Percentiles rank a stretch among this genome's conserved stretches.
phyloP scores from a whole-genome alignment of 352 stramenopile genomes.

The Blastocystis sp. region DNA sequence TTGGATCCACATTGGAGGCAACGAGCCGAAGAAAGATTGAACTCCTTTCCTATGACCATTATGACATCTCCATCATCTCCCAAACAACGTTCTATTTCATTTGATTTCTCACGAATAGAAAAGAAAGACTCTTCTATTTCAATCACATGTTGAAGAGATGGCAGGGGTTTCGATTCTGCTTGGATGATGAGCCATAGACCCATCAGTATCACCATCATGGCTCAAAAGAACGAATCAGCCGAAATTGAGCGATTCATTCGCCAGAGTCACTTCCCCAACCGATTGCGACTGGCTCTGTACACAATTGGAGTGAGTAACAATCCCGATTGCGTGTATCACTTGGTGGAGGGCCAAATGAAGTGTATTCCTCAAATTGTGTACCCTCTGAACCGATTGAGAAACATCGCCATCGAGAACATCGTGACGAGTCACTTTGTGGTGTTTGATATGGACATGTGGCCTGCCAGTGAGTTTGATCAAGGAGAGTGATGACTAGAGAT shows the following conservation, averaged over 20 bases:
- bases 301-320: background rate
- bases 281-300: slow-evolving; percentile 16
- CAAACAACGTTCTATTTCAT: slow-evolving; percentile 21
- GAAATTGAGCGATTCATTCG: background rate
- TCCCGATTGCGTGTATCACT: slow-evolving; percentile 33
- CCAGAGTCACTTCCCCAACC: background rate
- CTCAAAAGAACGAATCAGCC: background rate
- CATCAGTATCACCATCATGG: slow-evolving; percentile 17
- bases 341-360: background rate
- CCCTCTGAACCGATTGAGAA: slow-evolving; percentile 52
- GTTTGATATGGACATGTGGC: slow-evolving; percentile 70
- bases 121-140: slow-evolving; percentile 52
- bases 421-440: slow-evolving; percentile 57
- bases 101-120: background rate
- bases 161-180: background rate
- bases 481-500: background rate
- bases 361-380: slow-evolving; percentile 16
- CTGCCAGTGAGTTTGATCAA: background rate
- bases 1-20: slow-evolving; percentile 16
- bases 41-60: background rate
- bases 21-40: slow-evolving; percentile 3
- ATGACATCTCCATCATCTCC: slow-evolving; percentile 39
- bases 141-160: slow-evolving; percentile 33
- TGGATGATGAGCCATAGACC: background rate
- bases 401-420: slow-evolving; percentile 61